Evolutionary conservation across 371 early-diverging fungal genomes (phyloP).

Genomic region (Sporodiniella umbellata): DNA sequence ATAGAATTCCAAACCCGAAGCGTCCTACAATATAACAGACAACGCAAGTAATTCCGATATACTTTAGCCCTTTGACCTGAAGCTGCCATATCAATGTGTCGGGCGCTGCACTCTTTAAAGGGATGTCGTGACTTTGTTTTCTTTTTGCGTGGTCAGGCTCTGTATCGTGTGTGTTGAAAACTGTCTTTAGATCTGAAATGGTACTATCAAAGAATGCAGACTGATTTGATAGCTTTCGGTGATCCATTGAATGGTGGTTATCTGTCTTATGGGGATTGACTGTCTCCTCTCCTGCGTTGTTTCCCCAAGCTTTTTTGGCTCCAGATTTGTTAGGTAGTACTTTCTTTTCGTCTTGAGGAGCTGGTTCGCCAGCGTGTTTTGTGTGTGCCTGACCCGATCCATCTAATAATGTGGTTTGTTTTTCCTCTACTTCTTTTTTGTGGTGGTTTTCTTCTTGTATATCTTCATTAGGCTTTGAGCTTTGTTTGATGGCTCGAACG

Average conservation of each 20-base stretch:
- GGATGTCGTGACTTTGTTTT: conserved; percentile 11
- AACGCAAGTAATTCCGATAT: conserved; percentile 19
- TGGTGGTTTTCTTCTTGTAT: conserved; percentile 1
- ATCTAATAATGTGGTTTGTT: conserved; percentile 20
- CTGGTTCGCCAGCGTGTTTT: not conserved
- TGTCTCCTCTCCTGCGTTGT: too few species aligned
- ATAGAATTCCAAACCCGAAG: conserved; percentile 14
- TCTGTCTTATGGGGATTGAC: conserved; percentile 6
- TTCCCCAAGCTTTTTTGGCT: conserved; percentile 8
- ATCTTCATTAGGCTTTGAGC: not conserved
- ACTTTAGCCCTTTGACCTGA: conserved; percentile 30
- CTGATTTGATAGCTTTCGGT: conserved; percentile 65
- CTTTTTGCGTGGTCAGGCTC: not conserved
- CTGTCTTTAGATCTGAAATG: conserved; percentile 9
- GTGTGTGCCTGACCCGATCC: conserved; percentile 8
- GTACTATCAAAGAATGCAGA: conserved; percentile 61
- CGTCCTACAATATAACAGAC: conserved; percentile 29
- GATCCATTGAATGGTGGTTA: conserved; percentile 16
- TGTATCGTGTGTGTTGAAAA: conserved; percentile 10
- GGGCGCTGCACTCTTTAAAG: conserved; percentile 19
- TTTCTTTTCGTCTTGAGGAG: not conserved
- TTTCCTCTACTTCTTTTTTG: conserved; percentile 4
- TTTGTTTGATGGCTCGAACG: conserved; percentile 10
- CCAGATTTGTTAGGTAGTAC: conserved; percentile 4
- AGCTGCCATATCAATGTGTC: conserved; percentile 18